Evolutionary conservation across 768 basidiomycete species (phyloP), one percentile per base, ranked within the genome.

Genomic region (Naganishia friedmannii): DNA sequence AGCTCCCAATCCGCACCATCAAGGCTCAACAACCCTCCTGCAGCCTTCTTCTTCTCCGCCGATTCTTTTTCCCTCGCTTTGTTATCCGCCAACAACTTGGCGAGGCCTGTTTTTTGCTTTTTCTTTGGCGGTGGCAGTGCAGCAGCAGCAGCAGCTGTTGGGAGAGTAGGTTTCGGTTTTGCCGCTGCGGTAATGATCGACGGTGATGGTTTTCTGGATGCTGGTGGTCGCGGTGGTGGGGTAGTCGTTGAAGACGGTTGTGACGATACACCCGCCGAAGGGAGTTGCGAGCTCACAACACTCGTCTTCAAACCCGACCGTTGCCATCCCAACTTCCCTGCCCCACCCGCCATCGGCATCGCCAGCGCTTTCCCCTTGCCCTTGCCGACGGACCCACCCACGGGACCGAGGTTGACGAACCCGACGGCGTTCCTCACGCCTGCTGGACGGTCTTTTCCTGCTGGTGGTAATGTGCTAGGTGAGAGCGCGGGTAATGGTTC

Each of bases 91-190:
- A 72, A 69, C 26, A 72, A 29, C 39, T 72, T 68, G 15, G 57
- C 58, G 23, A 72, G 34, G 6, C 71, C 71, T n/a, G 58, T 54
- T 39, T 72, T 72, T 39, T 72, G 68, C 58, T 72, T 72, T 60
- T 67, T 68, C 46, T 66, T 71, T 29, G 57, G 15, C 45, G 68
- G 68, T n/a, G 58, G 51, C 28, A 55, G 23, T 2, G 48, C 63
- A 9, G 29, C 48, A 15, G 53, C 46, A 46, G 53, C 53, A 17
- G 71, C n/a, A 10, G 71, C 57, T 12, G 67, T 54, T 5, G 55
- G 19, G 1, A 48, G 67, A 10, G 66, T 15, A 28, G 70, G 34
- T 13, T 56, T 56, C 15, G 42, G 12, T 37, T 4, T 13, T 29
- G 54, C n/a, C 1, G 29, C 37, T 9, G 68, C 29, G 12, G 23